Evolutionary conservation across 306 rosid genomes (phyloP).

Genomic region (Quercus berberidifolia): DNA sequence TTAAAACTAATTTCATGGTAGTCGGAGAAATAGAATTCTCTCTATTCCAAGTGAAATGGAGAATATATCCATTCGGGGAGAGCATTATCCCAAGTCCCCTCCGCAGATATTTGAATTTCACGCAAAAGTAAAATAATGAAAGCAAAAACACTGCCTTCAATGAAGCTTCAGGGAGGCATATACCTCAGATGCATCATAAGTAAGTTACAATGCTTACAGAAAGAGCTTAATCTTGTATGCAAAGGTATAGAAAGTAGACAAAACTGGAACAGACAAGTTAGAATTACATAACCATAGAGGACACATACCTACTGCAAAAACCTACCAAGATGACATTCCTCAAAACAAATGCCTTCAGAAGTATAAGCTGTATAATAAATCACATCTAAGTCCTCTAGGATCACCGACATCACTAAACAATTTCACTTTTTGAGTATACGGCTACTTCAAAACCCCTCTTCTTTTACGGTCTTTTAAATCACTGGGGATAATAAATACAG

Average conservation of each 20-base stretch:
- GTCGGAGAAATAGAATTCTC: neutral
- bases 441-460: conserved; percentile 46
- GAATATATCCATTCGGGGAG: too few species aligned
- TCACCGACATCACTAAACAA: conserved; percentile 12
- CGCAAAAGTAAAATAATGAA: neutral
- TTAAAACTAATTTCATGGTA: neutral
- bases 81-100: too few species aligned
- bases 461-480: conserved; percentile 49
- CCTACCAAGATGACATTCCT: conserved; percentile 31
- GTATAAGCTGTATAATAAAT: conserved; percentile 32
- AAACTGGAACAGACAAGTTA: conserved; percentile 22
- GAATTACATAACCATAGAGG: conserved; percentile 25
- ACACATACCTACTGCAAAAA: conserved; percentile 35
- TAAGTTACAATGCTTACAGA: conserved; percentile 16
- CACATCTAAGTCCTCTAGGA: conserved; percentile 26
- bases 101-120: neutral
- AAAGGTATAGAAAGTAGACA: conserved; percentile 24
- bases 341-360: conserved; percentile 22
- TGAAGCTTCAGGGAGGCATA: neutral
- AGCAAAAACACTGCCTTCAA: neutral
- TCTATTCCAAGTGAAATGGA: neutral
- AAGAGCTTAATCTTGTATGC: conserved; percentile 22
- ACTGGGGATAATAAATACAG: conserved; percentile 81
- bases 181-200: conserved; percentile 15
- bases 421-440: conserved; percentile 11